phyloP scores from a whole-genome alignment of 768 basidiomycete genomes.

The Phaeotremella skinneri region DNA sequence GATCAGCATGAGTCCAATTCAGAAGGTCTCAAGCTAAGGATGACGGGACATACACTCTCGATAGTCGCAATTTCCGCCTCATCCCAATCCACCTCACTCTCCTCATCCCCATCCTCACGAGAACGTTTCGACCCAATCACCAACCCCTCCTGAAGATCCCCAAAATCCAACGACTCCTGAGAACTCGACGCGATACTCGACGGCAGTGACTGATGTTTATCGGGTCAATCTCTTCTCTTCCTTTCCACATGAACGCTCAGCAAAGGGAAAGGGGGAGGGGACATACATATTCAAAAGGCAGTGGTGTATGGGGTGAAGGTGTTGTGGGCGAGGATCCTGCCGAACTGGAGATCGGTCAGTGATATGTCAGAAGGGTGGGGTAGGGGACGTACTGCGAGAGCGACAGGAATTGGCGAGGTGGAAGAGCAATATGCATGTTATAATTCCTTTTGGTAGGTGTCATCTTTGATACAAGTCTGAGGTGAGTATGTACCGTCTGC shows the following conservation, averaged over 20 bases:
- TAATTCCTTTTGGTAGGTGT: not conserved
- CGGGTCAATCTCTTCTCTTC: not conserved
- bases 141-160: not conserved
- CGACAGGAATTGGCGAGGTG: not conserved
- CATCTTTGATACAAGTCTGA: not conserved
- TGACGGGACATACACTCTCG: not conserved
- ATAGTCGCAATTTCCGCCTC: not conserved
- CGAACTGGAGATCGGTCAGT: not conserved
- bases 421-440: not conserved
- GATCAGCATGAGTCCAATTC: too few species aligned
- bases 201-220: not conserved
- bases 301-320: constrained; percentile 37
- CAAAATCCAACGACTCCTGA: not conserved
- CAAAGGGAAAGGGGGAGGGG: too few species aligned
- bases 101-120: constrained; percentile 27
- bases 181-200: not conserved
- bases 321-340: constrained; percentile 22
- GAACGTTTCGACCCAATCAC: constrained; percentile 17
- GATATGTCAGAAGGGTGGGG: not conserved
- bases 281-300: constrained; percentile 28
- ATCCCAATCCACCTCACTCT: constrained; percentile 24
- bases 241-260: too few species aligned
- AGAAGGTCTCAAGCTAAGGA: too few species aligned
- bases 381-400: not conserved
- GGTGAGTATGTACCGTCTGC: too few species aligned